A percentile compares a stretch with the other conserved stretches of the same genome.
Conservation (phyloP, 148 eudicot species). For the Silene conica region DNA sequence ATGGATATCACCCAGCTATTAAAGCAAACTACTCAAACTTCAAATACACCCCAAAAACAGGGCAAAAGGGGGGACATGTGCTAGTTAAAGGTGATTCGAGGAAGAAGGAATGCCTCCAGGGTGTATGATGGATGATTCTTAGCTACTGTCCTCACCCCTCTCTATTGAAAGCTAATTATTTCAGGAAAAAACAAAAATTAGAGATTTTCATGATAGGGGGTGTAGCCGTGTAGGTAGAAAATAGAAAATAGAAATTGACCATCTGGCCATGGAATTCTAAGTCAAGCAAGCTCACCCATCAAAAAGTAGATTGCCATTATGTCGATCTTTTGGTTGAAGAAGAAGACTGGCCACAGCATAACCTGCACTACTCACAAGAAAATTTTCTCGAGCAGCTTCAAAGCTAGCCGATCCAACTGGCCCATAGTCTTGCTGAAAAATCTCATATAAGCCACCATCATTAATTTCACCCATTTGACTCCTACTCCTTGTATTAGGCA, state of each 20-base stretch:
- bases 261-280: conserved; percentile 1
- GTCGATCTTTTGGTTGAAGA: conserved; percentile 98
- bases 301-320: conserved; percentile 94
- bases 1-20: too few species aligned
- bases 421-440: conserved; percentile 96
- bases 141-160: too few species aligned
- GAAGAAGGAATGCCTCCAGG: neutral
- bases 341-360: conserved; percentile 98
- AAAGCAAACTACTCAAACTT: too few species aligned
- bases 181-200: too few species aligned
- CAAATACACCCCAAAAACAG: neutral
- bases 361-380: conserved; percentile 96
- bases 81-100: neutral
- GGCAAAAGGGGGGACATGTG: neutral
- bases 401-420: conserved; percentile 87
- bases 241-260: neutral
- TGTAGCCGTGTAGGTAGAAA: too few species aligned
- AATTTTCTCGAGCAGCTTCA: conserved; percentile 94
- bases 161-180: too few species aligned
- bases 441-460: conserved; percentile 97
- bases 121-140: neutral
- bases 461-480: conserved; percentile 99
- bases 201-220: neutral
- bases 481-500: conserved; percentile 92
- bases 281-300: conserved; percentile 55